These are phyloP conservation scores for Fragaria ananassa DNA, from an alignment of 306 rosid genomes.

Conservation along the genomic window DNA sequence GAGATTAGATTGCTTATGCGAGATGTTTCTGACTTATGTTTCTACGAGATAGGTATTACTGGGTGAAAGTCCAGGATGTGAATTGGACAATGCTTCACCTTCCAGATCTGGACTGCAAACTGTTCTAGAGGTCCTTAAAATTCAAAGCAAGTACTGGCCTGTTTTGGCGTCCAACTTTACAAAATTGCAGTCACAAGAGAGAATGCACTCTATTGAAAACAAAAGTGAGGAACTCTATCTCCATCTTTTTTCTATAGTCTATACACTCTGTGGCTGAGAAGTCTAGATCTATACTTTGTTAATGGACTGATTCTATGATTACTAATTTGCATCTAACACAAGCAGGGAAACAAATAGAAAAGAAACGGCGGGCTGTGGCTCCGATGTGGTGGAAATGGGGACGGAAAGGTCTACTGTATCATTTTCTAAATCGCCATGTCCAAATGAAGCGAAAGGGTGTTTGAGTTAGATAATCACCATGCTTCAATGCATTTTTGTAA, in stretches of 20 bases:
- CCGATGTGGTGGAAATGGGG: slow-evolving; percentile 39
- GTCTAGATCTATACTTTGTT: background rate
- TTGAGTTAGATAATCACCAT: slow-evolving; percentile 19
- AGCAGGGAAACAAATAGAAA: slow-evolving; percentile 54
- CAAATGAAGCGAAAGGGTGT: slow-evolving; percentile 20
- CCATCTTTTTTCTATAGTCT: background rate
- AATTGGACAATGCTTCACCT: slow-evolving; percentile 47
- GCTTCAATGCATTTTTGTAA: slow-evolving; percentile 35
- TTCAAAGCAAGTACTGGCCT: slow-evolving; percentile 86
- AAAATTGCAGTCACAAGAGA: slow-evolving; percentile 58
- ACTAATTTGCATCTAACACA: background rate
- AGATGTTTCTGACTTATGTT: slow-evolving; percentile 24
- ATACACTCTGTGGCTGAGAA: background rate
- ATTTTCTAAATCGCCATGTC: slow-evolving; percentile 20
- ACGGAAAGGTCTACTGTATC: slow-evolving; percentile 34
- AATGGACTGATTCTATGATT: background rate
- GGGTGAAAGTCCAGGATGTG: slow-evolving; percentile 60
- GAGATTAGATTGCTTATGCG: background rate
- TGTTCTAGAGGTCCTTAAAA: slow-evolving; percentile 69
- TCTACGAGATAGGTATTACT: slow-evolving; percentile 57
- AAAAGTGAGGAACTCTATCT: slow-evolving; percentile 57
- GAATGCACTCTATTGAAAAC: slow-evolving; percentile 28
- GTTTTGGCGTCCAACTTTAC: slow-evolving; percentile 44
- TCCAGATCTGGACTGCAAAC: slow-evolving; percentile 68
- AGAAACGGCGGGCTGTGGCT: slow-evolving; percentile 33